phyloP scores from a whole-genome alignment of 2,329 filamentous ascomycete species.

The Cytospora piceicola region DNA sequence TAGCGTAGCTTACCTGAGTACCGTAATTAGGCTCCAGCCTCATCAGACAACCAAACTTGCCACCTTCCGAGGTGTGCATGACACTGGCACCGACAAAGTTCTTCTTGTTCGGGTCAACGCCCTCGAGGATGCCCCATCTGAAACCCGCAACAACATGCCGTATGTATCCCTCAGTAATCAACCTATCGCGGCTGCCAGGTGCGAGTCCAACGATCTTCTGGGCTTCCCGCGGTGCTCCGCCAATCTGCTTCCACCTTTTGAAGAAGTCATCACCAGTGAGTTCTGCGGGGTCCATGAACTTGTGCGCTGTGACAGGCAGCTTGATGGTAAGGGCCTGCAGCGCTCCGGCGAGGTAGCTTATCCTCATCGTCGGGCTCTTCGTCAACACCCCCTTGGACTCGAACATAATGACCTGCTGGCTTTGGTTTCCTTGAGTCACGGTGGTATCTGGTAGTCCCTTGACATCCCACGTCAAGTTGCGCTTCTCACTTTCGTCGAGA shows the following conservation, averaged over 20 bases:
- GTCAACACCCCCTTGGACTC: slow-evolving; percentile 82
- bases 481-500: slow-evolving; percentile 69
- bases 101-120: slow-evolving; percentile 88
- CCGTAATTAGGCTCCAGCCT: slow-evolving; percentile 92
- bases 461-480: slow-evolving; percentile 78
- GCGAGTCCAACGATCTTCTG: slow-evolving; percentile 81
- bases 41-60: slow-evolving; percentile 93
- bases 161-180: slow-evolving; percentile 73
- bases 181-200: slow-evolving; percentile 57
- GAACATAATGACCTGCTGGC: slow-evolving; percentile 93
- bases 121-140: slow-evolving; percentile 82
- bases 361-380: slow-evolving; percentile 85
- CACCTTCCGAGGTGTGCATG: slow-evolving; percentile 76
- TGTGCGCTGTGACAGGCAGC: slow-evolving; percentile 85
- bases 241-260: slow-evolving; percentile 99
- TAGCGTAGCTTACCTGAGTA: slow-evolving; percentile 70
- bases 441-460: slow-evolving; percentile 87
- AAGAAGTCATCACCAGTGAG: slow-evolving; percentile 93
- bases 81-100: slow-evolving; percentile 94
- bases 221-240: slow-evolving; percentile 81
- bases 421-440: slow-evolving; percentile 74
- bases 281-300: slow-evolving; percentile 94
- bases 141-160: slow-evolving; percentile 78
- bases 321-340: slow-evolving; percentile 91
- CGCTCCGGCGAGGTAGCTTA: slow-evolving; percentile 92